A percentile compares a stretch with the other conserved stretches of the same genome.
phyloP scores from a whole-genome alignment of 345 rosid genomes.

The Salix arbutifolia region DNA sequence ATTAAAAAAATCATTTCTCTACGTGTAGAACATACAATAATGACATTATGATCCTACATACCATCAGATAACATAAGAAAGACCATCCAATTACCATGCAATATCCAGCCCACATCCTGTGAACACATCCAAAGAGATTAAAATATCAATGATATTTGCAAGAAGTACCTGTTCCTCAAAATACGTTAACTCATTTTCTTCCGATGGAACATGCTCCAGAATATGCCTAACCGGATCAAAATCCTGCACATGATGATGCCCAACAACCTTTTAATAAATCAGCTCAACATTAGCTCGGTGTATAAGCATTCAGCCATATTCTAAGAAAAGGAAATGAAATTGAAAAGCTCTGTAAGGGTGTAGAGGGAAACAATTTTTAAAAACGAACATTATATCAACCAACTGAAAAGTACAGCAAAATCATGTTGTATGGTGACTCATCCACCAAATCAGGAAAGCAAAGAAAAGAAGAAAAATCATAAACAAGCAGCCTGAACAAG shows the following conservation, averaged over 20 bases:
- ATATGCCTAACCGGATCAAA: constrained; percentile 86
- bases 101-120: neutral
- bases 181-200: constrained; percentile 57
- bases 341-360: neutral
- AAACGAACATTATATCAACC: too few relatives aligned
- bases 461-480: neutral
- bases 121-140: neutral
- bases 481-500: neutral
- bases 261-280: constrained; percentile 7
- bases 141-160: neutral
- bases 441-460: neutral
- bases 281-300: neutral
- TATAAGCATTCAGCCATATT: neutral
- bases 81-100: neutral
- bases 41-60: neutral
- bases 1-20: neutral
- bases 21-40: neutral
- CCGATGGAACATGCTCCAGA: constrained; percentile 69
- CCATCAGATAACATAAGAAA: neutral
- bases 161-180: constrained; percentile 82
- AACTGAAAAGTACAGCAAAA: neutral
- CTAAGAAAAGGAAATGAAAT: neutral
- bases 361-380: neutral
- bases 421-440: neutral
- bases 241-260: constrained; percentile 44